Evolutionary conservation across 768 basidiomycete genomes (phyloP).

Genomic region (Auriculariales sp.): DNA sequence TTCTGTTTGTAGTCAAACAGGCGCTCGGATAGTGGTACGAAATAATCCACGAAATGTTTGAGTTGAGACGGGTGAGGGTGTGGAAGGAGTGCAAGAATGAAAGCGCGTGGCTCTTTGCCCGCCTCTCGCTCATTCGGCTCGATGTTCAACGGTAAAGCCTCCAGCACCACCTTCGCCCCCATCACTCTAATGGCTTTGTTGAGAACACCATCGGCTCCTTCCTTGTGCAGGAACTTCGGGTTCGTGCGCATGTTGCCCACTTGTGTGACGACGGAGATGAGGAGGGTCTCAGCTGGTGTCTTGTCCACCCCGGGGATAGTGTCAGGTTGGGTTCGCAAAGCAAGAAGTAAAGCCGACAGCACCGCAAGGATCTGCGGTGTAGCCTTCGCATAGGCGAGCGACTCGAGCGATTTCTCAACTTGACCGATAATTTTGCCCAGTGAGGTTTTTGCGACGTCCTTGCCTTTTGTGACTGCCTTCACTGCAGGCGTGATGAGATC

Average conservation of each 20-base stretch:
- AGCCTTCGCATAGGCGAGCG: constrained; percentile 55
- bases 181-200: constrained; percentile 71
- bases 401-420: constrained; percentile 51
- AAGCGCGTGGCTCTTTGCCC: constrained; percentile 78
- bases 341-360: constrained; percentile 50
- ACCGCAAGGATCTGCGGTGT: constrained; percentile 71
- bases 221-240: constrained; percentile 83
- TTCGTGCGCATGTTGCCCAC: constrained; percentile 61
- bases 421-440: constrained; percentile 50
- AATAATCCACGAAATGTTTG: constrained; percentile 74
- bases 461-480: constrained; percentile 20
- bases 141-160: constrained; percentile 69
- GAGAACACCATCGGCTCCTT: constrained; percentile 66
- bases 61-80: constrained; percentile 72
- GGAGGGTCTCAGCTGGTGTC: constrained; percentile 53
- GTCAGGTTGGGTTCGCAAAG: constrained; percentile 37
- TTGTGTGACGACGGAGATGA: constrained; percentile 53
- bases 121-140: constrained; percentile 58
- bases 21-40: constrained; percentile 85
- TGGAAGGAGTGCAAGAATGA: constrained; percentile 74
- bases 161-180: constrained; percentile 69
- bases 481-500: constrained; percentile 31
- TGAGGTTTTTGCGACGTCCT: constrained; percentile 36
- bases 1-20: constrained; percentile 82
- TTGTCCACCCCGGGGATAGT: constrained; percentile 20